Evolutionary conservation across 2,329 filamentous ascomycete species (phyloP).

Genomic region (Parafenestella ontariensis): DNA sequence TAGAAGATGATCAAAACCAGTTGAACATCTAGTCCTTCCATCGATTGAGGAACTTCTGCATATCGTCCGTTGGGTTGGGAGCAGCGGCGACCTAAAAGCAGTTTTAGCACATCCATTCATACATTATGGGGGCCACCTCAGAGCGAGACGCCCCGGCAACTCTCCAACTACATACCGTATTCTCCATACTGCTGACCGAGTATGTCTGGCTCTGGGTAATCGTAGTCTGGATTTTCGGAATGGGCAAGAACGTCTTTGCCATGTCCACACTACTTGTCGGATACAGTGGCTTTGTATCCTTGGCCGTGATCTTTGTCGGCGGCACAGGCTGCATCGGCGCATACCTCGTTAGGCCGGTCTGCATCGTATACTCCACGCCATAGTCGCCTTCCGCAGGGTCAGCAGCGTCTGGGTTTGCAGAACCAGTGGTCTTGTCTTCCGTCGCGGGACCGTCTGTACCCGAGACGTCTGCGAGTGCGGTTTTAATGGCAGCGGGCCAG

Average conservation of each 20-base stretch:
- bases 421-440: slow-evolving; percentile 29
- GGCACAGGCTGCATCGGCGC: slow-evolving; percentile 68
- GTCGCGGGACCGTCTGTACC: slow-evolving; percentile 39
- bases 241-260: slow-evolving; percentile 59
- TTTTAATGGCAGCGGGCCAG: slow-evolving; percentile 56
- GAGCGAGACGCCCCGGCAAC: neutral
- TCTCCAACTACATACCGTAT: slow-evolving; percentile 59
- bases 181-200: slow-evolving; percentile 60
- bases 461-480: slow-evolving; percentile 45
- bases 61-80: slow-evolving; percentile 58
- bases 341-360: slow-evolving; percentile 65
- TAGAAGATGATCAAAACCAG: neutral
- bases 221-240: slow-evolving; percentile 57
- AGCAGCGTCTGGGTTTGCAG: slow-evolving; percentile 21
- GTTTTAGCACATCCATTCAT: slow-evolving; percentile 20
- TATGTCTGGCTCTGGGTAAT: slow-evolving; percentile 60
- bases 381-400: slow-evolving; percentile 40
- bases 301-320: slow-evolving; percentile 64
- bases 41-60: slow-evolving; percentile 64
- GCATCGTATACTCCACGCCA: slow-evolving; percentile 61
- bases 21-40: slow-evolving; percentile 62
- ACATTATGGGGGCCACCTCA: neutral
- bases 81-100: slow-evolving; percentile 60
- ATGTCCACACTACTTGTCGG: slow-evolving; percentile 63
- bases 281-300: slow-evolving; percentile 57